phyloP scores from a whole-genome alignment of 805 yeast species.

The Sugiyamaella marilandica region DNA sequence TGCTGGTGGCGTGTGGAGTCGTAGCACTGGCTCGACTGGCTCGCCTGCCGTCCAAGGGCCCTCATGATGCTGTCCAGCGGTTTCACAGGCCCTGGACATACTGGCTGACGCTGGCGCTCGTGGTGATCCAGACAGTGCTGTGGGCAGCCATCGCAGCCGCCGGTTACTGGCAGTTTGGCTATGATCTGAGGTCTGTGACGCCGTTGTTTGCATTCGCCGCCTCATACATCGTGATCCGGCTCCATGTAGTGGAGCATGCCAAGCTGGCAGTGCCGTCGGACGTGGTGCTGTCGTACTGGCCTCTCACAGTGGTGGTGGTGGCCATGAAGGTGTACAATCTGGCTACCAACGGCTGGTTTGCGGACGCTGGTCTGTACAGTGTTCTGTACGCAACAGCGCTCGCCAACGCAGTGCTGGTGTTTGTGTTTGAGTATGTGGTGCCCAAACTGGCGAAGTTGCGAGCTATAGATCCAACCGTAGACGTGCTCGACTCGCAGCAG shows the following conservation, averaged over 20 bases:
- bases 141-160: conserved; percentile 4
- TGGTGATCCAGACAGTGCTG: conserved; percentile 2
- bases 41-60: not conserved
- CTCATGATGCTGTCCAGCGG: not conserved
- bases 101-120: conserved; percentile 2
- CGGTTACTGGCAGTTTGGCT: conserved; percentile 3
- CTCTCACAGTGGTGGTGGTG: conserved; percentile 10
- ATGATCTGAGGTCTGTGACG: conserved; percentile 9
- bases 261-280: conserved; percentile 17
- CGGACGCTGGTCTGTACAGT: conserved; percentile 3
- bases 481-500: conserved; percentile 4
- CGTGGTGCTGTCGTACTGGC: conserved; percentile 17
- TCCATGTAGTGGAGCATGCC: conserved; percentile 17
- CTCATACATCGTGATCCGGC: conserved; percentile 4
- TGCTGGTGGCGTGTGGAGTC: conserved; percentile 11
- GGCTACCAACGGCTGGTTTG: conserved; percentile 3
- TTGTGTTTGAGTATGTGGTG: conserved; percentile 9
- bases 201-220: conserved; percentile 8
- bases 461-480: not conserved
- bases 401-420: conserved; percentile 7
- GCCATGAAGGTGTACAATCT: conserved; percentile 16
- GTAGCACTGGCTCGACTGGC: not conserved
- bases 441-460: conserved; percentile 7
- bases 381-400: conserved; percentile 3
- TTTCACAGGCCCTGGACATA: conserved; percentile 1